phyloP scores from a whole-genome alignment of 441 rosid species.

The Pelargonium citronellum region DNA sequence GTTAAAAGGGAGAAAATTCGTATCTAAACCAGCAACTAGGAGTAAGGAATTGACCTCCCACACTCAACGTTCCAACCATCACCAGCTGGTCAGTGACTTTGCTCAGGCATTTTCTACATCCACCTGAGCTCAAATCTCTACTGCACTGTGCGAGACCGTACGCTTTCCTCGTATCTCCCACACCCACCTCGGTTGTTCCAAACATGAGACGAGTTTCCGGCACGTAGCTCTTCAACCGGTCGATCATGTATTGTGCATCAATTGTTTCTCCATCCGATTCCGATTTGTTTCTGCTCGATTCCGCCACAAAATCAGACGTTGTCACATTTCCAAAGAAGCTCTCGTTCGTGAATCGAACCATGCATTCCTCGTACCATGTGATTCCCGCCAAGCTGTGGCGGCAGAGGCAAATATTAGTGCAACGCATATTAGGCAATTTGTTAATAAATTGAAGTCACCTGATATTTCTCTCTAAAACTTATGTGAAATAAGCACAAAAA shows the following conservation, averaged over 20 bases:
- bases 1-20: slow-evolving; percentile 7
- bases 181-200: slow-evolving; percentile 26
- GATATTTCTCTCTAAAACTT: too few species aligned
- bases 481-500: too few species aligned
- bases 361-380: slow-evolving; percentile 33
- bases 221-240: slow-evolving; percentile 4
- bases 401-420: too few species aligned
- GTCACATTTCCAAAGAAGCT: neutral
- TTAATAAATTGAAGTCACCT: too few species aligned
- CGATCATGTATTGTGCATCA: neutral
- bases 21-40: slow-evolving; percentile 41
- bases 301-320: too few species aligned
- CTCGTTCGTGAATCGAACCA: slow-evolving; percentile 12
- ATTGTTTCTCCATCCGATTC: too few species aligned
- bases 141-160: slow-evolving; percentile 38
- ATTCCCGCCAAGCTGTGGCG: neutral
- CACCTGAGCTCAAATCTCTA: slow-evolving; percentile 33
- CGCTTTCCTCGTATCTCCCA: slow-evolving; percentile 7
- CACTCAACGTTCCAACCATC: slow-evolving; percentile 13
- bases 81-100: slow-evolving; percentile 6
- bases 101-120: slow-evolving; percentile 28
- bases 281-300: too few species aligned
- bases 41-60: slow-evolving; percentile 29
- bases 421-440: too few species aligned
- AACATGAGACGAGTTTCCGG: slow-evolving; percentile 8